Percentiles rank a stretch among this genome's conserved stretches.
Conservation (phyloP, 805 yeast genomes). For the Pichia insulana region DNA sequence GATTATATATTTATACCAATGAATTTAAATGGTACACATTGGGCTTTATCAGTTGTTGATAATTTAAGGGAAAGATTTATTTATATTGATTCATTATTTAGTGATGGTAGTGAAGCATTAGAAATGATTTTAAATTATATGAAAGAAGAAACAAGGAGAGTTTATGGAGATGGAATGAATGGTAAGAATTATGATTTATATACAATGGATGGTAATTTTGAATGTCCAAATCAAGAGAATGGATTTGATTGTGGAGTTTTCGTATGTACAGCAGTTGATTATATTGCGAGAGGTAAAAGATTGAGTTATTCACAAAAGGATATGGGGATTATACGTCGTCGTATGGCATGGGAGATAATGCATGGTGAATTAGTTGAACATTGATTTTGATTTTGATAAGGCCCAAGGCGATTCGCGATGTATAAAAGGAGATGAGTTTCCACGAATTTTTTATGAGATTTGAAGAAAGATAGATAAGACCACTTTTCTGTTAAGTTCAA, state of each 20-base stretch:
- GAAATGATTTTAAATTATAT: constrained; percentile 51
- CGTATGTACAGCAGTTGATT: constrained; percentile 68
- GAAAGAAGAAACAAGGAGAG: constrained; percentile 53
- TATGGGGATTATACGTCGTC: constrained; percentile 56
- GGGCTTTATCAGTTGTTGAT: constrained; percentile 84
- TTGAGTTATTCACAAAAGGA: constrained; percentile 57
- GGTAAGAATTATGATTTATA: constrained; percentile 25
- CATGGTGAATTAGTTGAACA: constrained; percentile 10
- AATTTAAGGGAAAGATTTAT: constrained; percentile 47
- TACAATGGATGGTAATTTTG: constrained; percentile 18
- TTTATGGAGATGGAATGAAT: constrained; percentile 31
- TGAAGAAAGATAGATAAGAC: too few species aligned
- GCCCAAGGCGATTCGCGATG: too few species aligned
- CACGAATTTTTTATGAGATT: too few species aligned
- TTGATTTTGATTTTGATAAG: not conserved
- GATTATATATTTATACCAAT: constrained; percentile 74
- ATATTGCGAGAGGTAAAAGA: constrained; percentile 41
- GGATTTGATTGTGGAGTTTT: constrained; percentile 96
- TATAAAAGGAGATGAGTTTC: too few species aligned
- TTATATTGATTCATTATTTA: constrained; percentile 72
- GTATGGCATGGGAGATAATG: constrained; percentile 58
- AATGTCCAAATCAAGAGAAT: constrained; percentile 75
- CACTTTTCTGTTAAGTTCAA: too few species aligned
- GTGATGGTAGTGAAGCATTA: constrained; percentile 38
- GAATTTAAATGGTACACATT: constrained; percentile 76